Base-by-base conservation (phyloP, 257 asterid genomes). In the Catharanthus roseus region DNA sequence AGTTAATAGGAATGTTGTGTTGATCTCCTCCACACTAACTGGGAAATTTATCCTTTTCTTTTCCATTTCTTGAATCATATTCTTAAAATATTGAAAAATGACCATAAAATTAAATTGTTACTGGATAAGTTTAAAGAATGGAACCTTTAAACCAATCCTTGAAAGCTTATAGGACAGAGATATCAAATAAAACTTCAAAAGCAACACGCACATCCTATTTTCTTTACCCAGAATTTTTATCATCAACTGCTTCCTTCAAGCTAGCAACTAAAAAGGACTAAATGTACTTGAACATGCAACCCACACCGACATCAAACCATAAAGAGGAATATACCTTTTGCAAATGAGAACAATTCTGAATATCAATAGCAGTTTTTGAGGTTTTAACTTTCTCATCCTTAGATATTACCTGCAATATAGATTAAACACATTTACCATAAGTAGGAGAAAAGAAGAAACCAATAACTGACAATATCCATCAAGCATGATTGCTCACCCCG, bases 341-440 rank as follows among this genome's bases (percentile, higher is more conserved):
- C 65, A 93, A 80, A 28, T 81, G 90, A 64, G 89, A 82, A 70
- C 89, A 85, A 70, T 88, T 88, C 81, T 88, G 93, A 81, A 91
- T 89, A 78, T 91, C 99, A 67, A 83, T 53, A 69, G 86, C 91
- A 77, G 72, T 86, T 87, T 88, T 93, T 58, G 96, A 91, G 83
- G 93, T 88, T 83, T 93, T 93, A 74, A 93, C 96, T 54, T 92
- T 88, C 84, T 88, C 95, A 3, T 91, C 99, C 80, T 93, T 93
- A 62, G 99, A 91, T 81, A 88, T 91, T 73, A 93, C 96, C 99
- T 93, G 87, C 76, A 83, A 63, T 23, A 42, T 31, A 76, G 13
- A 72, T 23, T 65, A 67, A 68, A 38, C 42, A 72, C 12, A 75
- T 55, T 53, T 28, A 72, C 18, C 73, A 63, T 70, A 38, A 69